Evolutionary conservation across 2,329 filamentous ascomycete genomes (phyloP).

Genomic region (Xylaria sp.): DNA sequence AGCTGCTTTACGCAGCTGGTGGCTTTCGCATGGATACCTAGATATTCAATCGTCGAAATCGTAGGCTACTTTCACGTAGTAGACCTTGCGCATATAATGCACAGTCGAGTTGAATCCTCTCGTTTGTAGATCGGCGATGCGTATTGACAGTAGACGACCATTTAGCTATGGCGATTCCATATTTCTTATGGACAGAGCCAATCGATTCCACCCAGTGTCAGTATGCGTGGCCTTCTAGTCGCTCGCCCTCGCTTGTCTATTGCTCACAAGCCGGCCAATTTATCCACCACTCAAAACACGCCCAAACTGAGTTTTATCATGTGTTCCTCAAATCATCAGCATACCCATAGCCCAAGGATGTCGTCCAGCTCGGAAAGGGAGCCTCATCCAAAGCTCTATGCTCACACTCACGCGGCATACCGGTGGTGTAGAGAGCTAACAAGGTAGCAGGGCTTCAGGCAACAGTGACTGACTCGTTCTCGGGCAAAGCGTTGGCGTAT

Average conservation of each 20-base stretch:
- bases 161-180: not conserved
- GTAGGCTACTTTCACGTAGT: not conserved
- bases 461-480: conserved; percentile 68
- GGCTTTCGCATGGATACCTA: conserved; percentile 65
- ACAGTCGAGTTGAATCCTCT: not conserved
- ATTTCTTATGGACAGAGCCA: conserved; percentile 41
- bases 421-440: conserved; percentile 71
- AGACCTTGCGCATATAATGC: not conserved
- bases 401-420: conserved; percentile 65
- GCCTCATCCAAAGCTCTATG: conserved; percentile 62
- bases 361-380: conserved; percentile 68
- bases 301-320: not conserved
- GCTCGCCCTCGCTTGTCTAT: not conserved
- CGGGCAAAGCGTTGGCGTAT: conserved; percentile 63
- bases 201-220: conserved; percentile 45
- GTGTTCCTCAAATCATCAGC: conserved; percentile 59
- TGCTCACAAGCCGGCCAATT: conserved; percentile 68
- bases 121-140: not conserved
- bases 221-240: not conserved
- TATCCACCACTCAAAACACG: not conserved
- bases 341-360: conserved; percentile 61
- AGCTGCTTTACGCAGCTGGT: conserved; percentile 44
- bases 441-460: conserved; percentile 69
- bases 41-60: conserved; percentile 41
- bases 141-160: not conserved